These are phyloP conservation scores for Seiridium cupressi DNA, from an alignment of 2,329 filamentous ascomycete species.

Conservation along the genomic window DNA sequence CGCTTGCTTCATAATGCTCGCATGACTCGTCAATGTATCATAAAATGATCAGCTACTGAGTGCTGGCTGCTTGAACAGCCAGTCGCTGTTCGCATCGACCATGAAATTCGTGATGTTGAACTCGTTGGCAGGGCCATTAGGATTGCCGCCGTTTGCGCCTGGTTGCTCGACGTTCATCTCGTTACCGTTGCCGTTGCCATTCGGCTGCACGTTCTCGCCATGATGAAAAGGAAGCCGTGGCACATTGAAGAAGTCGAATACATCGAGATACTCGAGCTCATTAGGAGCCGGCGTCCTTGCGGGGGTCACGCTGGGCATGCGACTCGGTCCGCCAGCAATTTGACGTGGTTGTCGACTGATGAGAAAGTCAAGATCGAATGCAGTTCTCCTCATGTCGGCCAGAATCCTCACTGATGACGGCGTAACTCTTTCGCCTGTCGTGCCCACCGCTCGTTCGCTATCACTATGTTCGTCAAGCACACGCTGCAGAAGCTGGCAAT, in stretches of 20 bases:
- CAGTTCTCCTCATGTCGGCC: constrained; percentile 87
- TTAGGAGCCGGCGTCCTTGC: constrained; percentile 72
- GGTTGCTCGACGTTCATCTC: constrained; percentile 5
- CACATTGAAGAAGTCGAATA: constrained; percentile 94
- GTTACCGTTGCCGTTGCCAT: constrained; percentile 13
- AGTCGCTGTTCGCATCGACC: constrained; percentile 71
- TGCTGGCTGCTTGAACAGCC: constrained; percentile 61
- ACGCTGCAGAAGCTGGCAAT: constrained; percentile 74
- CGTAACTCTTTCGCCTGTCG: constrained; percentile 69
- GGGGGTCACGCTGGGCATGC: constrained; percentile 54
- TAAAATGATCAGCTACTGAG: background rate
- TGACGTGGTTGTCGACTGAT: constrained; percentile 76
- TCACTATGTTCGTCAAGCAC: constrained; percentile 86
- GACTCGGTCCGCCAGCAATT: constrained; percentile 35
- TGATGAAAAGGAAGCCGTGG: constrained; percentile 63
- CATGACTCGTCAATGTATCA: background rate
- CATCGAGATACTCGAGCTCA: constrained; percentile 85
- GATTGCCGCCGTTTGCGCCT: background rate
- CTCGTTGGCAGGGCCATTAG: constrained; percentile 45
- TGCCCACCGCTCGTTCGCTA: constrained; percentile 54
- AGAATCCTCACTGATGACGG: constrained; percentile 84
- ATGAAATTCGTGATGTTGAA: constrained; percentile 79
- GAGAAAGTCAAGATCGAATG: constrained; percentile 85
- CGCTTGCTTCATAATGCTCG: background rate
- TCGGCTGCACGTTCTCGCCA: constrained; percentile 17